These are phyloP conservation scores for Elsinoe australis DNA, from an alignment of 2,329 filamentous ascomycete genomes.

Conservation along the genomic window DNA sequence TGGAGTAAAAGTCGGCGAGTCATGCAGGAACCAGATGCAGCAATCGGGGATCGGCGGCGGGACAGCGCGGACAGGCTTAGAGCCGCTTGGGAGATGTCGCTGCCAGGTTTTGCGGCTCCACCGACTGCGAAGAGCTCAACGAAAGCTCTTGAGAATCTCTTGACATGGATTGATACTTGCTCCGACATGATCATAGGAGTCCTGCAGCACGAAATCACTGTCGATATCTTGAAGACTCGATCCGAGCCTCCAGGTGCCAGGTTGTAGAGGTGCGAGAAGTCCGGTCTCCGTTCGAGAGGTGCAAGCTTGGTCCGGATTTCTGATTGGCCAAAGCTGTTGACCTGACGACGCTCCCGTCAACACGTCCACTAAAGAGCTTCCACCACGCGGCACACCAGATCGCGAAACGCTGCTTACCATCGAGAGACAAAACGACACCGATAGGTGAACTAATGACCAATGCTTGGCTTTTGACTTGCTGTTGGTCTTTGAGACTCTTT, in stretches of 20 bases:
- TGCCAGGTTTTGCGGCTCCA: conserved; percentile 13
- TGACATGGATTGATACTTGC: no score
- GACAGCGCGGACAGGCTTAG: no score
- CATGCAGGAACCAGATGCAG: no score
- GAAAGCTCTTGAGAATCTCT: conserved; percentile 16
- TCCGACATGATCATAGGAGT: conserved; percentile 22
- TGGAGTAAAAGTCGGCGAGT: not conserved
- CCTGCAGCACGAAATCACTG: no score
- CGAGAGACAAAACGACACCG: conserved; percentile 1
- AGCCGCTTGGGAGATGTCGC: no score
- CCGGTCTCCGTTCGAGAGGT: no score
- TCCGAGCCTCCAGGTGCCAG: no score
- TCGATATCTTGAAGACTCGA: no score
- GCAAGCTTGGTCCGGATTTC: no score
- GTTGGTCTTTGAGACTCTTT: not conserved
- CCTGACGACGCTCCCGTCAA: conserved; percentile 20
- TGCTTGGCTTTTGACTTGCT: conserved; percentile 10
- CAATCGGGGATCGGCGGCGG: no score
- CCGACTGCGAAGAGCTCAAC: conserved; percentile 19
- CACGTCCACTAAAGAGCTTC: conserved; percentile 13
- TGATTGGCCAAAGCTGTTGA: no score
- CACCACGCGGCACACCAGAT: conserved; percentile 1
- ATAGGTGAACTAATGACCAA: conserved; percentile 8
- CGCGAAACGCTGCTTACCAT: not conserved
- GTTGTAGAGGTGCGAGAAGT: no score